Base-by-base conservation (phyloP, 1,139 yeast species). In the Blastobotrys illinoisensis region DNA sequence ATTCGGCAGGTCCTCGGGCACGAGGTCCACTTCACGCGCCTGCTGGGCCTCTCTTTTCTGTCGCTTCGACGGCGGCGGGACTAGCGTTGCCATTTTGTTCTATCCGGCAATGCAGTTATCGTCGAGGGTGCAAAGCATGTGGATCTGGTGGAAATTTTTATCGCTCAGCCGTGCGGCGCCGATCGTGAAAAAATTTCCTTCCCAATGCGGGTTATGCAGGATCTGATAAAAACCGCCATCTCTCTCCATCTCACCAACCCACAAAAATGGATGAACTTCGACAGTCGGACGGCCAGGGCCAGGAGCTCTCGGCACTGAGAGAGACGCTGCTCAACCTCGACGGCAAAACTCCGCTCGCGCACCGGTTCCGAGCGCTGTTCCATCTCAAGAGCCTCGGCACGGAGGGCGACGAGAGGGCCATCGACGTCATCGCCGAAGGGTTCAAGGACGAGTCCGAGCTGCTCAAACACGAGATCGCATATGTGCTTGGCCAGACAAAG, bases 391-490 rank as follows among this genome's bases (percentile, higher is more conserved):
- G 88, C 49, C 78, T 88, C 53, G 99, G 97, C 43, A 76, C 79
- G 28, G 80, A 82, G 54, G 81, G 79, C 51, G 76, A 75, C 54
- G 77, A 78, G 44, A 79, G 80, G 57, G 99, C 99, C 53, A 82
- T 93, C 54, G 81, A 85, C 54, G 87, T 88, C 74, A 91, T 95
- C 60, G 88, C 93, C 49, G 93, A 84, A 63, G 79, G 78, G 21
- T 95, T 95, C 68, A 65, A 71, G 47, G 97, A 89, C 67, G 81
- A 82, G 56, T 86, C 96, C n/a, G 99, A 95, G 72, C 79, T 95
- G 54, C 79, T 95, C 68, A 95, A 95, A 74, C 99, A 95, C 69
- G 99, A 95, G 73, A 95, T 93, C 54, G 99, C 99, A 5, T 95
- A 95, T 66, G 98, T 93, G n/a, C 76, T 95, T 60, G 99, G 99